Evolutionary conservation across 2,329 filamentous ascomycete genomes (phyloP).

Genomic region (Curvularia lunata): DNA sequence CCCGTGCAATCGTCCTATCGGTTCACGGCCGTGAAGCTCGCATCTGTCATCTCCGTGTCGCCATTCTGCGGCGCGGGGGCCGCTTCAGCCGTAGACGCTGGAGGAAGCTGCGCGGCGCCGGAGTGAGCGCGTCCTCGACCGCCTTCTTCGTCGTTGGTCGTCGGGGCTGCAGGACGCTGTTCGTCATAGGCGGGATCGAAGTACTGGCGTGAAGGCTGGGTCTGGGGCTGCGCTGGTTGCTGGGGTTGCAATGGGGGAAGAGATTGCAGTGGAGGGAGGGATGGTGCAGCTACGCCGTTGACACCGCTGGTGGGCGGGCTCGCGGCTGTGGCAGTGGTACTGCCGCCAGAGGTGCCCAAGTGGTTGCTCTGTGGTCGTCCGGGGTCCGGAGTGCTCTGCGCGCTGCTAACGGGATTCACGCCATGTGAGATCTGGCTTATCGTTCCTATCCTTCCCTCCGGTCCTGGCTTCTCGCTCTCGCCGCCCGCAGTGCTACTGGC

Average conservation of each 20-base stretch:
- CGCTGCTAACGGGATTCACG: conserved; percentile 43
- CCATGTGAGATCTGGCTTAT: conserved; percentile 11
- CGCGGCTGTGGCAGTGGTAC: conserved; percentile 18
- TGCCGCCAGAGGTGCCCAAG: conserved; percentile 35
- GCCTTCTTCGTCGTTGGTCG: conserved; percentile 31
- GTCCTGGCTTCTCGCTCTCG: conserved; percentile 5
- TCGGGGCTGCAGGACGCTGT: conserved; percentile 31
- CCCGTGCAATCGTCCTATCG: conserved; percentile 30
- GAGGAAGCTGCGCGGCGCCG: conserved; percentile 28
- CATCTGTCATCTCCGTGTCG: conserved; percentile 52
- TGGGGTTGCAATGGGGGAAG: conserved; percentile 37
- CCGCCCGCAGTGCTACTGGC: conserved; percentile 12
- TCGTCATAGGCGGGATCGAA: conserved; percentile 46
- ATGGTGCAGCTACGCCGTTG: conserved; percentile 33
- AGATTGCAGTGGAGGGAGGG: conserved; percentile 34
- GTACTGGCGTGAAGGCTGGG: conserved; percentile 29
- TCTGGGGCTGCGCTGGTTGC: conserved; percentile 9
- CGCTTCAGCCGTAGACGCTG: conserved; percentile 25
- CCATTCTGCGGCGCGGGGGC: conserved; percentile 41
- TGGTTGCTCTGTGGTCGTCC: conserved; percentile 38
- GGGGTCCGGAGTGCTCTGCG: conserved; percentile 50
- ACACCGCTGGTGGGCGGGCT: conserved; percentile 34
- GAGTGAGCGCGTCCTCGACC: conserved; percentile 38
- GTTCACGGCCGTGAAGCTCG: conserved; percentile 49
- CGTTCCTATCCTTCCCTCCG: conserved; percentile 3